Conservation (phyloP, 139 green algal species). For the Haematococcus lacustris region DNA sequence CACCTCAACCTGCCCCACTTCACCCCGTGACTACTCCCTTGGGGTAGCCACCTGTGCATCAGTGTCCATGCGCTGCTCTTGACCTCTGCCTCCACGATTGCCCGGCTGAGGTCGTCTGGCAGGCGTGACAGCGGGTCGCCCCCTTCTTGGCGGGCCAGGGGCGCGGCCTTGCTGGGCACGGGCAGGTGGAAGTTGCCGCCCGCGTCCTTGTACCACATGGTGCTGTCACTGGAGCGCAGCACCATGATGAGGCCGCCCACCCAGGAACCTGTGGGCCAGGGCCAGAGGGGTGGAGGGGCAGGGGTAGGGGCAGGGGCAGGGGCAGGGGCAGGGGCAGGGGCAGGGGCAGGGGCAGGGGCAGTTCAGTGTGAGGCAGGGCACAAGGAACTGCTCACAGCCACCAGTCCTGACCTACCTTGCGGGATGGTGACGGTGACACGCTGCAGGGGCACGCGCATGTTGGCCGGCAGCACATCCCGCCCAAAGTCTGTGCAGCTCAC, state of each 20-base stretch:
- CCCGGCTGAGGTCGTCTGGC: slow-evolving; percentile 56
- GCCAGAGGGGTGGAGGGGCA: not conserved
- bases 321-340: no score
- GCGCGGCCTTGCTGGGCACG: slow-evolving; percentile 40
- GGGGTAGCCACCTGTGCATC: slow-evolving; percentile 79
- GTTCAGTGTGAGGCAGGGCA: not conserved
- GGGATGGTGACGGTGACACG: slow-evolving; percentile 55
- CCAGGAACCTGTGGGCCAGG: slow-evolving; percentile 14
- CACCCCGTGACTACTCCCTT: no score
- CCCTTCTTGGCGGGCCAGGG: not conserved
- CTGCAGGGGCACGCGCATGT: slow-evolving; percentile 64
- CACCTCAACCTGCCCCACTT: no score
- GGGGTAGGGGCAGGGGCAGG: not conserved
- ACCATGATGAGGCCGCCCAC: slow-evolving; percentile 61
- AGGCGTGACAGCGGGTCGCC: not conserved
- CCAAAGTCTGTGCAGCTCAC: slow-evolving; percentile 30
- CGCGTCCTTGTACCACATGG: slow-evolving; percentile 79
- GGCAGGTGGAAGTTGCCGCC: slow-evolving; percentile 74
- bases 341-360: not conserved
- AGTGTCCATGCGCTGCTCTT: slow-evolving; percentile 76
- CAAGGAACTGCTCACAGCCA: not conserved
- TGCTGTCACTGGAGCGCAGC: slow-evolving; percentile 60
- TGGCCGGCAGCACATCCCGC: slow-evolving; percentile 42
- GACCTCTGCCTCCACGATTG: slow-evolving; percentile 74
- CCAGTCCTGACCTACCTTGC: slow-evolving; percentile 5